Conservation (phyloP, 805 yeast genomes). For the Candida jianshihensis region DNA sequence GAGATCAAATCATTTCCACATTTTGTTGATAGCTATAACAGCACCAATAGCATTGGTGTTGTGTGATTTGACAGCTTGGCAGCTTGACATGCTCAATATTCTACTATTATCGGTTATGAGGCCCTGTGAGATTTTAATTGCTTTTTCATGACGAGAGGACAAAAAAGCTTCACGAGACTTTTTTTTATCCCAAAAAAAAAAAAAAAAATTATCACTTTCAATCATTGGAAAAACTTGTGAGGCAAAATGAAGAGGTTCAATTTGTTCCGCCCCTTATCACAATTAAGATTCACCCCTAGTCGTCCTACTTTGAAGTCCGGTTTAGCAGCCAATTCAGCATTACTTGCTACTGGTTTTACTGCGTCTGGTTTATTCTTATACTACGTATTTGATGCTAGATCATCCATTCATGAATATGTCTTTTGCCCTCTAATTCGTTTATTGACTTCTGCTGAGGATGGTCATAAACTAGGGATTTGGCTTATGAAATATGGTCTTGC, state of each 20-base stretch:
- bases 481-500: slow-evolving; percentile 60
- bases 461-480: slow-evolving; percentile 72
- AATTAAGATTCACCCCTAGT: background rate
- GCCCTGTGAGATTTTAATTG: no score
- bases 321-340: slow-evolving; percentile 9
- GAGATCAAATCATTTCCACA: background rate
- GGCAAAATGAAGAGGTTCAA: background rate
- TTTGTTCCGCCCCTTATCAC: background rate
- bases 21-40: no score
- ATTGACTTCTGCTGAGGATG: slow-evolving; percentile 74
- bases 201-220: background rate
- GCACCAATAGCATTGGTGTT: no score
- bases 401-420: slow-evolving; percentile 75
- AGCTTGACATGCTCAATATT: no score
- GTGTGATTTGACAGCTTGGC: no score
- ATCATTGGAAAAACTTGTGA: background rate
- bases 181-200: no score
- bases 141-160: no score
- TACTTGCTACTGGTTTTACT: slow-evolving; percentile 20
- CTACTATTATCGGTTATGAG: no score
- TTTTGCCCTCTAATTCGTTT: slow-evolving; percentile 70
- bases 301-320: slow-evolving; percentile 4
- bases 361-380: slow-evolving; percentile 37
- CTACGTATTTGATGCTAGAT: slow-evolving; percentile 68
- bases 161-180: background rate